Conservation (phyloP, 2,329 filamentous ascomycete genomes). For the Drechslera avenae region DNA sequence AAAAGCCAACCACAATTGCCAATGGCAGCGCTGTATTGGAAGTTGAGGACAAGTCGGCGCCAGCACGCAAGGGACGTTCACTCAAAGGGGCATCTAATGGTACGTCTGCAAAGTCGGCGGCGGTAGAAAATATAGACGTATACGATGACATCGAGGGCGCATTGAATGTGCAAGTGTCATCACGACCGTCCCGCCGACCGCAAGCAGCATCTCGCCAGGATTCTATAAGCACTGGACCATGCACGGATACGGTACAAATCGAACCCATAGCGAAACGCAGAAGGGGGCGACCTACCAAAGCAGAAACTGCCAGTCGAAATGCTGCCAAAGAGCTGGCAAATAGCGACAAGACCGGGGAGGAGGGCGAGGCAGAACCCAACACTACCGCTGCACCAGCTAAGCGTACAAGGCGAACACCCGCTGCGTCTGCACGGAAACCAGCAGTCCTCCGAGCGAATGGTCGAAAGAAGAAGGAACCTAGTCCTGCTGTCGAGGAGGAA, state of each 20-base stretch:
- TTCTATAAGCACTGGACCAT: slow-evolving; percentile 5
- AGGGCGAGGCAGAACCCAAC: slow-evolving; percentile 19
- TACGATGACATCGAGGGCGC: slow-evolving; percentile 54
- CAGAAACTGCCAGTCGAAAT: slow-evolving; percentile 21
- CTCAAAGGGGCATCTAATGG: slow-evolving; percentile 18
- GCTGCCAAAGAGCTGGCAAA: slow-evolving; percentile 17
- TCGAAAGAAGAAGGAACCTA: slow-evolving; percentile 18
- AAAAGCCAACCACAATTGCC: slow-evolving; percentile 18
- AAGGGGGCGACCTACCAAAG: slow-evolving; percentile 21
- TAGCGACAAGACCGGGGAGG: slow-evolving; percentile 12
- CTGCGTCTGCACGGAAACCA: slow-evolving; percentile 22
- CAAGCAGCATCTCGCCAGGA: slow-evolving; percentile 16
- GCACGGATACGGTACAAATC: slow-evolving; percentile 21
- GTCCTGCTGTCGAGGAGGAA: slow-evolving; percentile 12
- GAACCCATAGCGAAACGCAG: slow-evolving; percentile 26
- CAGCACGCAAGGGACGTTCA: slow-evolving; percentile 10
- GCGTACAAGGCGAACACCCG: slow-evolving; percentile 18
- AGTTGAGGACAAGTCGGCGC: slow-evolving; percentile 15
- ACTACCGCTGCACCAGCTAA: slow-evolving; percentile 24
- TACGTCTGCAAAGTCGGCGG: slow-evolving; percentile 11
- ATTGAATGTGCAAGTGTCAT: slow-evolving; percentile 33
- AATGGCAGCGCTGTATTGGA: slow-evolving; percentile 15
- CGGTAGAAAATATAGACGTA: slow-evolving; percentile 39
- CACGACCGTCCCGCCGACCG: slow-evolving; percentile 7
- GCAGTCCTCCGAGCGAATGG: slow-evolving; percentile 13